These are phyloP conservation scores for Ceratobasidium sp. DNA, from an alignment of 1,284 basidiomycete genomes.

Conservation along the genomic window DNA sequence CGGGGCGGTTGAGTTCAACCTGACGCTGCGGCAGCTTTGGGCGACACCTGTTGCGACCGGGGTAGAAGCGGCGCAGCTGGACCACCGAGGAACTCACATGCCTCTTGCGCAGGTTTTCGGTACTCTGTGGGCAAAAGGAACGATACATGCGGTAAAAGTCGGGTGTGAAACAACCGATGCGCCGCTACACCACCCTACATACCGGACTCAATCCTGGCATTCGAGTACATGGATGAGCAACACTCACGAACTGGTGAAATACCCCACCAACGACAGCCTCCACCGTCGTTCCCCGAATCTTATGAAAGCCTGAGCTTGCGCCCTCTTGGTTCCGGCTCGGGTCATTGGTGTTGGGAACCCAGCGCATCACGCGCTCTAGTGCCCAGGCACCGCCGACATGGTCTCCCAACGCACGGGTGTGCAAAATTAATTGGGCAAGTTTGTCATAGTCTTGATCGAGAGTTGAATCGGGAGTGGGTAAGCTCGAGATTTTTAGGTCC, in stretches of 20 bases:
- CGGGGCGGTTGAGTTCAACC: too few species aligned
- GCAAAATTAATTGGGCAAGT: constrained; percentile 61
- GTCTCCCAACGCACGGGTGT: constrained; percentile 72
- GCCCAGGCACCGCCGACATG: constrained; percentile 74
- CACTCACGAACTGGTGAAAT: constrained; percentile 76
- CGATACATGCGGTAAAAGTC: constrained; percentile 61
- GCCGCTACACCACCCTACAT: constrained; percentile 64
- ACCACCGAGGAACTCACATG: not conserved
- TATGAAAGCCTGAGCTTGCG: constrained; percentile 63
- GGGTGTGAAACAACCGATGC: constrained; percentile 70
- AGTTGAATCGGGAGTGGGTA: not conserved
- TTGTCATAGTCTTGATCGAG: constrained; percentile 53
- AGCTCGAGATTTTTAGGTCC: constrained; percentile 45
- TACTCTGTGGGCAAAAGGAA: constrained; percentile 30
- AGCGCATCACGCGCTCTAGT: constrained; percentile 68
- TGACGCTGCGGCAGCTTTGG: not conserved
- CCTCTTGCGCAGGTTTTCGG: not conserved
- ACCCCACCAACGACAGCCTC: constrained; percentile 77
- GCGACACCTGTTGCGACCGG: not conserved
- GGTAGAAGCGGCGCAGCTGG: not conserved
- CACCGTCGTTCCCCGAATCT: constrained; percentile 76
- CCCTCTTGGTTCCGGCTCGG: not conserved
- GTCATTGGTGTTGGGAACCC: constrained; percentile 54
- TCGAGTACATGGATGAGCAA: not conserved
- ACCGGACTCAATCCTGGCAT: not conserved